A percentile compares a stretch with the other conserved stretches of the same genome.
Evolutionary conservation across 2,329 filamentous ascomycete genomes (phyloP).

Genomic region (Colletotrichum phormii): DNA sequence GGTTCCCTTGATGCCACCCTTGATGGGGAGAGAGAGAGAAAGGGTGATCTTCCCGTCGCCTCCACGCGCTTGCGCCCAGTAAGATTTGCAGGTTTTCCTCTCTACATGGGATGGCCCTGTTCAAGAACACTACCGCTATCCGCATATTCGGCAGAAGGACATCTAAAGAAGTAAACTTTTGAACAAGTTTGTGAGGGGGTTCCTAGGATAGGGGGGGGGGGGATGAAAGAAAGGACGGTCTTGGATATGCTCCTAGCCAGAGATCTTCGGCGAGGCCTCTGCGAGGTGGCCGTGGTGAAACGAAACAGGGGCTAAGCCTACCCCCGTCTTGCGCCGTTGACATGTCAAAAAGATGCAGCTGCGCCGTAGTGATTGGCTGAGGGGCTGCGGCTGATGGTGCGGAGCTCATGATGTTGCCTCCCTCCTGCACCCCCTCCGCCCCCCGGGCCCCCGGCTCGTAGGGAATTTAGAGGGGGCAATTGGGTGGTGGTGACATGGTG

Average conservation of each 20-base stretch:
- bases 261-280: constrained; percentile 31
- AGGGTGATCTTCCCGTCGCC: constrained; percentile 9
- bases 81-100: constrained; percentile 11
- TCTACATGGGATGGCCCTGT: constrained; percentile 19
- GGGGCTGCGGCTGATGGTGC: constrained; percentile 30
- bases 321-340: neutral
- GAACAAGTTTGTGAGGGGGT: neutral
- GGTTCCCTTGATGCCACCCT: constrained; percentile 25
- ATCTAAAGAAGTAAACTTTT: neutral
- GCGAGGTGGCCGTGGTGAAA: constrained; percentile 35
- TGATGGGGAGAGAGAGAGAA: neutral
- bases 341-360: constrained; percentile 32
- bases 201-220: constrained; percentile 2
- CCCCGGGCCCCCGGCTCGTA: constrained; percentile 5
- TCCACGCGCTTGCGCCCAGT: constrained; percentile 21
- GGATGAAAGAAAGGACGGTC: neutral
- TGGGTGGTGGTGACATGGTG: neutral
- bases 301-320: constrained; percentile 36
- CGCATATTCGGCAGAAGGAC: neutral
- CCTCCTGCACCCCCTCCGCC: too few species aligned
- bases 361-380: constrained; percentile 25
- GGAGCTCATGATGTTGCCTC: constrained; percentile 5
- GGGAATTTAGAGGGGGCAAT: constrained; percentile 8
- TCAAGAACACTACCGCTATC: neutral
- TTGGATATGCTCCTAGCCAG: constrained; percentile 4